Percentiles rank a stretch among this genome's conserved stretches.
phyloP scores from a whole-genome alignment of 1,284 basidiomycete species.

The Amylostereum areolatum region DNA sequence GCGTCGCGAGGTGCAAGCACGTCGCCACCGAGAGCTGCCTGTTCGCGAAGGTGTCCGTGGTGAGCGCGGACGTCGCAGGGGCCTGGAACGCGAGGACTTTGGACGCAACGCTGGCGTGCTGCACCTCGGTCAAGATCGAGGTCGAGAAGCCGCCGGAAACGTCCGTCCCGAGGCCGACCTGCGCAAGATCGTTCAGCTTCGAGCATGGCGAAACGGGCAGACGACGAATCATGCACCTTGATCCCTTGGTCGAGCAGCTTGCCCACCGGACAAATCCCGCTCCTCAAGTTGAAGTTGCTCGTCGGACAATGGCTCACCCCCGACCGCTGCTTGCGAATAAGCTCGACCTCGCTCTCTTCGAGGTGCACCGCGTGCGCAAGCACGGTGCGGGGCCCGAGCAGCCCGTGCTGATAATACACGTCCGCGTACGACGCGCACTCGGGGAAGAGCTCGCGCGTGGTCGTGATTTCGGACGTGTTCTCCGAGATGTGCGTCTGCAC shows the following conservation, averaged over 20 bases:
- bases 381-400: slow-evolving; percentile 78
- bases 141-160: slow-evolving; percentile 86
- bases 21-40: slow-evolving; percentile 70
- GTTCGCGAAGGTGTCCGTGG: slow-evolving; percentile 40
- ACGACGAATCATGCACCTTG: slow-evolving; percentile 48
- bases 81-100: slow-evolving; percentile 48
- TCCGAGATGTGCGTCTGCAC: slow-evolving; percentile 96
- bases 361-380: slow-evolving; percentile 90
- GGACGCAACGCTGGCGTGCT: slow-evolving; percentile 78
- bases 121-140: slow-evolving; percentile 81
- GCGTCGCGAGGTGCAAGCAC: slow-evolving; percentile 85
- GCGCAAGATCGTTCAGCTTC: slow-evolving; percentile 1
- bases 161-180: slow-evolving; percentile 90
- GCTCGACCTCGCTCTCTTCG: slow-evolving; percentile 62
- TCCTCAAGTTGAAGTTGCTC: slow-evolving; percentile 87
- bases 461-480: slow-evolving; percentile 71
- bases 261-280: slow-evolving; percentile 78
- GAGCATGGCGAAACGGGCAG: not conserved
- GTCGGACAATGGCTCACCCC: slow-evolving; percentile 93
- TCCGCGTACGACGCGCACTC: slow-evolving; percentile 56
- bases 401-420: slow-evolving; percentile 78
- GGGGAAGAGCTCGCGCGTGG: slow-evolving; percentile 65
- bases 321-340: slow-evolving; percentile 63
- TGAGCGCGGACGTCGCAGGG: slow-evolving; percentile 6
- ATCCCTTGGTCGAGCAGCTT: slow-evolving; percentile 78